Evolutionary conservation across 208 protist genomes (phyloP), one percentile per base, ranked within the genome.

Genomic region (Phytomonas sp.): DNA sequence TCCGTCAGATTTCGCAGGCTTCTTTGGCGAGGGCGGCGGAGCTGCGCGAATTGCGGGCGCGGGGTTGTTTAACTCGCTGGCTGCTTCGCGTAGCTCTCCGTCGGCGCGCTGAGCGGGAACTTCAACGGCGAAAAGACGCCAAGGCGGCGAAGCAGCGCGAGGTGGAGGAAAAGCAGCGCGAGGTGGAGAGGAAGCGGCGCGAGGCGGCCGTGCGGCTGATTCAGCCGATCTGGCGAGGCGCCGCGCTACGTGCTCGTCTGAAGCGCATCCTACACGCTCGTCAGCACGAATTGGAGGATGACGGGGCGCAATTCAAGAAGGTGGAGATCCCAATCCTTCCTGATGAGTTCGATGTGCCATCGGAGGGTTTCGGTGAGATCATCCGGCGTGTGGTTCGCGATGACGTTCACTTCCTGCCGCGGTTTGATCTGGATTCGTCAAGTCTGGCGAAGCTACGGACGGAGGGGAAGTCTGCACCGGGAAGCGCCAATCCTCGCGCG

Each of bases 141-240:
- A 46, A 46, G 40, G 40, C 7, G 40, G 15, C 7, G 15, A 20
- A 17, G 11, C 13, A 17, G 15, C 7, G 15, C 7, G 40, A 46
- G 15, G 15, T 15, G 11, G 40, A 1, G 1, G 40, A 46, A 46
- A 46, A 17, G 40, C 0, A 46, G 33, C 33, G 33, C 6, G 33
- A 34, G 33, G 6, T 34, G 33, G 33, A 34, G 33, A 6, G 11
- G 15, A 46, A 67, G 68, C 62, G 15, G 80, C 64, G 70, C 33
- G 85, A 89, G 68, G 60, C 51, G 56, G 90, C 90, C 0, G 90
- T 77, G 23, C 77, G 81, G 2, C 75, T 76, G 28, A 96, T 96
- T 71, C 91, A 93, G 63, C 88, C 88, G 13, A 43, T 96, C n/a
- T 87, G 88, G 83, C 88, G 91, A 51, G 91, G 91, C 2, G 91